Evolutionary conservation across 2,329 filamentous ascomycete species (phyloP).

Genomic region (Acrodontium crateriforme): DNA sequence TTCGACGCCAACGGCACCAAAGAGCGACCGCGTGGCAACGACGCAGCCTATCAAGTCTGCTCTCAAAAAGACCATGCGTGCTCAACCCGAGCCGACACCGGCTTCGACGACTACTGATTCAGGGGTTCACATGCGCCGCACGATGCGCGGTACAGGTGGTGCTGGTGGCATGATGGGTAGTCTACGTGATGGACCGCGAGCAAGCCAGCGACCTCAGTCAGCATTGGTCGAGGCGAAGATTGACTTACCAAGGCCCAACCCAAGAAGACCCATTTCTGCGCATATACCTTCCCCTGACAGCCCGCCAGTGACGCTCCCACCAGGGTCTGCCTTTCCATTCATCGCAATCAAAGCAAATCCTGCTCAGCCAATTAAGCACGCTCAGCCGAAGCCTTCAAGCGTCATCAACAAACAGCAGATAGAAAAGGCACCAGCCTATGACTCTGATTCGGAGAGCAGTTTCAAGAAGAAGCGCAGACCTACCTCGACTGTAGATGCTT

Average conservation of each 20-base stretch:
- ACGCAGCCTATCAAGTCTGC: no score
- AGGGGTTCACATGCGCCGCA: conserved; percentile 23
- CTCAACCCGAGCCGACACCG: conserved; percentile 12
- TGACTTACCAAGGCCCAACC: no score
- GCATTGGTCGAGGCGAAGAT: conserved; percentile 1
- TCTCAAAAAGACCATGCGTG: conserved; percentile 27
- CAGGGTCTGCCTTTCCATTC: conserved; percentile 1
- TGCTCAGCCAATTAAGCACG: conserved; percentile 3
- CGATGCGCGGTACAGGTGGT: conserved; percentile 25
- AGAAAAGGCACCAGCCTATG: conserved; percentile 24
- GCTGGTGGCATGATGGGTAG: conserved; percentile 15
- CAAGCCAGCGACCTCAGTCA: conserved; percentile 9
- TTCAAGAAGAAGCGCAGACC: conserved; percentile 47
- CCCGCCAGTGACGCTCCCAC: conserved; percentile 14
- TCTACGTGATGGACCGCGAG: conserved; percentile 12
- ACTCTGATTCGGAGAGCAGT: conserved; percentile 49
- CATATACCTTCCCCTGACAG: not conserved
- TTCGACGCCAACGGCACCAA: conserved; percentile 2
- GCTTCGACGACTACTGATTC: conserved; percentile 5
- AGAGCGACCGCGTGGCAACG: no score
- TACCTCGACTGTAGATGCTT: conserved; percentile 23
- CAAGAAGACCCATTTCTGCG: conserved; percentile 9
- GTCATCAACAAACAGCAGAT: conserved; percentile 15
- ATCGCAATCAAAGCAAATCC: conserved; percentile 1
- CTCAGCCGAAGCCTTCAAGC: conserved; percentile 2